Evolutionary conservation across 148 eudicot genomes (phyloP).

Genomic region (Persicaria tinctoria): DNA sequence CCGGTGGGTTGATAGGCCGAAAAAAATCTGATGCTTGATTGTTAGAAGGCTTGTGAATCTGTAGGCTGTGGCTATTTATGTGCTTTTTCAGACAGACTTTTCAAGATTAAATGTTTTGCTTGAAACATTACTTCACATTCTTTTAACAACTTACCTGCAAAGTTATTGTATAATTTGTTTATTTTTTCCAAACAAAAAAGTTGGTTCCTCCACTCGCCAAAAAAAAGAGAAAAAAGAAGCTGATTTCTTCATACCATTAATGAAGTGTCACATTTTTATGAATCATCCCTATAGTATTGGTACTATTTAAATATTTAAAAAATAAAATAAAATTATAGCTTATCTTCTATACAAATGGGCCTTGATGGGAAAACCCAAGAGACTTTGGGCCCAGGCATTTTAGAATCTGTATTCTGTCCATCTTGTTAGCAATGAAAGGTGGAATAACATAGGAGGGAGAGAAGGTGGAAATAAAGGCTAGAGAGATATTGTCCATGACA

Average conservation of each 20-base stretch:
- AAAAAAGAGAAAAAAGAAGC: neutral
- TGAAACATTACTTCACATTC: neutral
- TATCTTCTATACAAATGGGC: neutral
- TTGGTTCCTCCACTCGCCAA: neutral
- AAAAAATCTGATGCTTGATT: no score
- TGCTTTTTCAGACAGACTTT: no score
- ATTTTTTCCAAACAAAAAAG: neutral
- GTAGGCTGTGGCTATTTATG: no score
- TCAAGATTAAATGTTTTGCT: neutral
- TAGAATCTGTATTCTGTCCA: neutral
- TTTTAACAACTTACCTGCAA: neutral
- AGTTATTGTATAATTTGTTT: neutral
- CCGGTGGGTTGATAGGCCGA: no score
- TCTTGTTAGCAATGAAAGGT: neutral
- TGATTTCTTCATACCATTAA: neutral
- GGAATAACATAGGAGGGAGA: neutral
- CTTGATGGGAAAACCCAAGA: neutral
- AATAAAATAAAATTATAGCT: no score
- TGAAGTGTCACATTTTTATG: neutral
- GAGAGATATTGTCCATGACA: neutral
- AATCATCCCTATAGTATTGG: neutral
- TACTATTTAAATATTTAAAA: no score
- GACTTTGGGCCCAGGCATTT: neutral
- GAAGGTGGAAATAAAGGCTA: neutral
- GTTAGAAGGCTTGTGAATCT: no score